These are phyloP conservation scores for Elaeis guineensis DNA, from an alignment of 176 grass and related monocot genomes.

Conservation along the genomic window DNA sequence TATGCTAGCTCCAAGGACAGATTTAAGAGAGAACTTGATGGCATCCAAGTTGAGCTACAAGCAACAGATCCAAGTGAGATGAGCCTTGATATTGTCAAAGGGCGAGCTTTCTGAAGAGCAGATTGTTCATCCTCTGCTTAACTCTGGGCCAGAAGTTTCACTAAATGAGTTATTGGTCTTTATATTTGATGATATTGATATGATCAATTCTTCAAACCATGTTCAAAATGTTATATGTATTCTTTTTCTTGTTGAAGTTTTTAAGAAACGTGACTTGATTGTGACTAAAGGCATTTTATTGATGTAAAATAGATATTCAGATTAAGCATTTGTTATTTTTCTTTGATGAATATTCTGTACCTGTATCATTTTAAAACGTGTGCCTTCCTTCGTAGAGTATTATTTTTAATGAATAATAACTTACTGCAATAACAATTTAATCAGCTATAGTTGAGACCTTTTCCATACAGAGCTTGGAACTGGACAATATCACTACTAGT, in stretches of 20 bases:
- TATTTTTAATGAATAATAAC: too few relatives aligned
- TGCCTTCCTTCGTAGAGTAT: too few relatives aligned
- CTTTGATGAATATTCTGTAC: not conserved
- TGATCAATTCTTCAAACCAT: not conserved
- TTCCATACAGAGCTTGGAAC: too few relatives aligned
- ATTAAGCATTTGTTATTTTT: not conserved
- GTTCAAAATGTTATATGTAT: not conserved
- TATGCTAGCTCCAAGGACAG: constrained; percentile 95
- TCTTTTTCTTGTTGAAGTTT: not conserved
- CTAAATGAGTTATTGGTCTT: too few relatives aligned
- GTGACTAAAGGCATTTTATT: not conserved
- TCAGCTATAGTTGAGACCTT: too few relatives aligned
- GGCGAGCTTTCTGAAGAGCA: constrained; percentile 47
- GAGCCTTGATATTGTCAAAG: constrained; percentile 78
- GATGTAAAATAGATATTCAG: too few relatives aligned
- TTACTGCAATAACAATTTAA: too few relatives aligned
- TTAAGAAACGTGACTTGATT: not conserved
- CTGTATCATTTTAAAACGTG: not conserved
- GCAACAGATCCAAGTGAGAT: constrained; percentile 91
- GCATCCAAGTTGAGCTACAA: constrained; percentile 88
- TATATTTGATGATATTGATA: too few relatives aligned
- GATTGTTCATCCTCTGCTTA: too few relatives aligned
- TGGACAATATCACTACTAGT: too few relatives aligned
- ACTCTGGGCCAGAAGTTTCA: too few relatives aligned
- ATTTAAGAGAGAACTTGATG: constrained; percentile 93